A percentile compares a stretch with the other conserved stretches of the same genome.
phyloP scores from a whole-genome alignment of 192 early-diverging fungal genomes.

The Cetraspora pellucida region DNA sequence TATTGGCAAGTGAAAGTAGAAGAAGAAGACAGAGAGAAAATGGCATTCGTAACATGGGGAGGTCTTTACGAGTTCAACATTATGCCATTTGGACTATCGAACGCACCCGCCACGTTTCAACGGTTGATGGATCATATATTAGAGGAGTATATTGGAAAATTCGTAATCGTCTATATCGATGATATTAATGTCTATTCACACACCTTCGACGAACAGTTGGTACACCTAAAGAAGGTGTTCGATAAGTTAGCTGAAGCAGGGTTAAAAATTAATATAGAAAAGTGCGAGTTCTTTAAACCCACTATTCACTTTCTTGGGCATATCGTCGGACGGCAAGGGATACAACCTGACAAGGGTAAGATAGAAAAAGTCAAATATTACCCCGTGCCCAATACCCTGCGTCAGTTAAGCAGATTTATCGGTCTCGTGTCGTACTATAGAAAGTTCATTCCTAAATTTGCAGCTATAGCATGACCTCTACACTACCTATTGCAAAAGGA shows the following conservation, averaged over 20 bases:
- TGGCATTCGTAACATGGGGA: conserved; percentile 38
- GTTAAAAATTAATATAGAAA: conserved; percentile 5
- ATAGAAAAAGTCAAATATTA: conserved; percentile 17
- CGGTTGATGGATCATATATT: conserved; percentile 46
- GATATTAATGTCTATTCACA: conserved; percentile 54
- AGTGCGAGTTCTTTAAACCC: not conserved
- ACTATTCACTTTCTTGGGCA: conserved; percentile 26
- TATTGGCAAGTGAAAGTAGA: conserved; percentile 34
- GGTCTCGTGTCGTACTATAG: not conserved
- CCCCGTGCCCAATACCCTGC: not conserved
- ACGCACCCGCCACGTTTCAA: conserved; percentile 48
- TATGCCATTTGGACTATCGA: conserved; percentile 45
- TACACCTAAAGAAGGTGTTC: conserved; percentile 2
- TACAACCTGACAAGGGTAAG: not conserved
- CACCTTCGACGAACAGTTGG: conserved; percentile 32
- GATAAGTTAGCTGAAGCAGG: not conserved
- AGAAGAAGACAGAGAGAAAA: not conserved
- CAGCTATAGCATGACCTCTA: not conserved
- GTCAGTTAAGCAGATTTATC: not conserved
- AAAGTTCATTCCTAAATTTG: not conserved
- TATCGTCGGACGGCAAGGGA: conserved; percentile 5
- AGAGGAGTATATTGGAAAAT: conserved; percentile 26
- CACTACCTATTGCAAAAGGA: not conserved
- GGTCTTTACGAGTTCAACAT: conserved; percentile 42
- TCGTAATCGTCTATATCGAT: conserved; percentile 44